phyloP scores from a whole-genome alignment of 2,329 filamentous ascomycete species.

The Aspergillus sp. region DNA sequence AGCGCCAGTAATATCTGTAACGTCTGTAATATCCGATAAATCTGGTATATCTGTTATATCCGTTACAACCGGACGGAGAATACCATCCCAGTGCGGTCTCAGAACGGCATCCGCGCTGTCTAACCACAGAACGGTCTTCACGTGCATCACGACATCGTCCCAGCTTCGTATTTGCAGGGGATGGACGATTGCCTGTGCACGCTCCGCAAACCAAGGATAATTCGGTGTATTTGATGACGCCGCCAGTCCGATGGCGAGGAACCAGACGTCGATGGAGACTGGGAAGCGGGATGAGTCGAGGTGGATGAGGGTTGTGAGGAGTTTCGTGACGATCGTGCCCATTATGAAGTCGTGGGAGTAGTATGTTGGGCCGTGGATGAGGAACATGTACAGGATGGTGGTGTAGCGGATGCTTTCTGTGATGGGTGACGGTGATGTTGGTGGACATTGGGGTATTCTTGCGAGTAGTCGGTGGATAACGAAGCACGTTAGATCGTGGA shows the following conservation, averaged over 20 bases:
- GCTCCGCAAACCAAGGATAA: constrained; percentile 21
- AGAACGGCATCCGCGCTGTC: constrained; percentile 20
- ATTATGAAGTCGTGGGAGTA: constrained; percentile 52
- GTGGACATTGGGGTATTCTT: neutral
- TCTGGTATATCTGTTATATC: no score
- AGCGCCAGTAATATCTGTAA: neutral
- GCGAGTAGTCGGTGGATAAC: constrained; percentile 52
- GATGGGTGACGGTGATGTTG: constrained; percentile 15
- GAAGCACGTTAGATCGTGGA: constrained; percentile 59
- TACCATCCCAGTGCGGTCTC: constrained; percentile 20
- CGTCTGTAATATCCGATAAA: neutral
- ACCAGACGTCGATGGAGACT: constrained; percentile 42
- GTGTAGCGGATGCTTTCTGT: constrained; percentile 51
- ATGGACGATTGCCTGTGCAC: constrained; percentile 7
- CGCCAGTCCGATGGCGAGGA: constrained; percentile 44
- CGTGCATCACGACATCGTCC: constrained; percentile 11
- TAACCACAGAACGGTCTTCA: constrained; percentile 24
- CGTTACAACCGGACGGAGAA: constrained; percentile 2
- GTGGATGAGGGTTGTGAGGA: constrained; percentile 33
- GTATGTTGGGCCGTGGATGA: constrained; percentile 56
- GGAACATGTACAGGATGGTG: constrained; percentile 54
- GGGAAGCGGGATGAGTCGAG: constrained; percentile 11
- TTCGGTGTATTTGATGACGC: constrained; percentile 21
- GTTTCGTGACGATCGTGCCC: constrained; percentile 33
- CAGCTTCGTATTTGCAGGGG: constrained; percentile 14